A percentile compares a stretch with the other conserved stretches of the same genome.
Conservation (phyloP, 176 grass and related monocot genomes). For the Dactylis glomerata region DNA sequence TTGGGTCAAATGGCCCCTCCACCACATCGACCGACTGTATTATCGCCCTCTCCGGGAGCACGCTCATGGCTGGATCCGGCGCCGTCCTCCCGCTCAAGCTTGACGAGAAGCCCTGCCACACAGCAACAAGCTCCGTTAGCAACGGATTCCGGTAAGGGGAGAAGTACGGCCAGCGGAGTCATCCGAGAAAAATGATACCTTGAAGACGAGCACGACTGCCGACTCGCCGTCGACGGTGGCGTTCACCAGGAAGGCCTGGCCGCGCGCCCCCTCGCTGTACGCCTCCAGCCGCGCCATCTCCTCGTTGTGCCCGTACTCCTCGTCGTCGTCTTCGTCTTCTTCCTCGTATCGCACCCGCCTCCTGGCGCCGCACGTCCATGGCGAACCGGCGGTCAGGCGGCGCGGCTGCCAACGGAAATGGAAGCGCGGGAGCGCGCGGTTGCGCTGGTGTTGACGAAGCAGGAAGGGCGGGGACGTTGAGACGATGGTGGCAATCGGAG, state of each 20-base stretch:
- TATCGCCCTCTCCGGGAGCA: conserved; percentile 67
- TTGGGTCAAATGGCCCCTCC: conserved; percentile 66
- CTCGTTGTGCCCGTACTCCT: conserved; percentile 65
- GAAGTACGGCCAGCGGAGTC: neutral
- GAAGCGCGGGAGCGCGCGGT: neutral
- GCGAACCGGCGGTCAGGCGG: neutral
- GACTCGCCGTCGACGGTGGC: conserved; percentile 61
- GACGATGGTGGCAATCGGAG: neutral
- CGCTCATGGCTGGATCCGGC: conserved; percentile 64
- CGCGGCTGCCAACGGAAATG: neutral
- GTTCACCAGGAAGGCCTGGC: conserved; percentile 61
- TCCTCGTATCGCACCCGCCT: conserved; percentile 54
- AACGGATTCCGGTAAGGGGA: neutral
- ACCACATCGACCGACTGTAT: conserved; percentile 74
- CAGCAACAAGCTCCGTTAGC: neutral
- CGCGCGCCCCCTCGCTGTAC: conserved; percentile 54
- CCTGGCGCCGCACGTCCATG: conserved; percentile 34
- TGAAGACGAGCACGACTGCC: conserved; percentile 71
- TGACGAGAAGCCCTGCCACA: conserved; percentile 78
- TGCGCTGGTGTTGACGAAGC: neutral
- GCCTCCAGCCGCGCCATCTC: conserved; percentile 74
- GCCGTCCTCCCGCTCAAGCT: conserved; percentile 56
- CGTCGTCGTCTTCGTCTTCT: conserved; percentile 18
- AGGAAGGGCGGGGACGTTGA: neutral
- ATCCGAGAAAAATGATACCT: conserved; percentile 29